Conservation (phyloP, 768 basidiomycete genomes). For the Mycena filopes region DNA sequence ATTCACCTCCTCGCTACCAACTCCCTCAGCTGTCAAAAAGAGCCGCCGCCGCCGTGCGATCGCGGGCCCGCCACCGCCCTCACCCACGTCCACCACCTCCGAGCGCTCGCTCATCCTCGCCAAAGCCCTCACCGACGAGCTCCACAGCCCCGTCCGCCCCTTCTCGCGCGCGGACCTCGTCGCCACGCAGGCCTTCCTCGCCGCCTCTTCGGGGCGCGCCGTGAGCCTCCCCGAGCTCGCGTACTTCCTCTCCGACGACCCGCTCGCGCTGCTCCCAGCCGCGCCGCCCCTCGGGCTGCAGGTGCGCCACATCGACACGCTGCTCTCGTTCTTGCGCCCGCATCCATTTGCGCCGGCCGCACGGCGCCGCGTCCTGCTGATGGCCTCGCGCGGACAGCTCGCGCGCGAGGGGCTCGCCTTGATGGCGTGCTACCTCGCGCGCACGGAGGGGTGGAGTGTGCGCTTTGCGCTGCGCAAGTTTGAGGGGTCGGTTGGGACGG, state of each 20-base stretch:
- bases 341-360: slow-evolving; percentile 23
- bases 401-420: slow-evolving; percentile 24
- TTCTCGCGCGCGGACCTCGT: slow-evolving; percentile 17
- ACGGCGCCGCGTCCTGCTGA: slow-evolving; percentile 19
- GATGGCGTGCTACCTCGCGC: slow-evolving; percentile 23
- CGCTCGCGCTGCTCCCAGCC: background rate
- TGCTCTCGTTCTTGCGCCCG: slow-evolving; percentile 25
- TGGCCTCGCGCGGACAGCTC: slow-evolving; percentile 19
- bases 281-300: slow-evolving; percentile 18
- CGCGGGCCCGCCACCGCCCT: background rate
- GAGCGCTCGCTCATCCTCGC: background rate
- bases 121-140: background rate
- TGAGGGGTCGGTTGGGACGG: slow-evolving; percentile 18
- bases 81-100: background rate
- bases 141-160: background rate
- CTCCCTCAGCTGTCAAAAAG: background rate
- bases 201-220: slow-evolving; percentile 9
- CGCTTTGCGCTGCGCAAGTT: slow-evolving; percentile 15
- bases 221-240: slow-evolving; percentile 14
- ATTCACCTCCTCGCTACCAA: background rate
- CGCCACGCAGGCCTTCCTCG: slow-evolving; percentile 22
- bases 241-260: slow-evolving; percentile 17
- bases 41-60: slow-evolving; percentile 7
- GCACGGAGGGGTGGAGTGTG: background rate
- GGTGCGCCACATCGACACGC: slow-evolving; percentile 8